Evolutionary conservation across 176 grass and related monocot genomes (phyloP), one percentile per base, ranked within the genome.

Genomic region (Avena insularis): DNA sequence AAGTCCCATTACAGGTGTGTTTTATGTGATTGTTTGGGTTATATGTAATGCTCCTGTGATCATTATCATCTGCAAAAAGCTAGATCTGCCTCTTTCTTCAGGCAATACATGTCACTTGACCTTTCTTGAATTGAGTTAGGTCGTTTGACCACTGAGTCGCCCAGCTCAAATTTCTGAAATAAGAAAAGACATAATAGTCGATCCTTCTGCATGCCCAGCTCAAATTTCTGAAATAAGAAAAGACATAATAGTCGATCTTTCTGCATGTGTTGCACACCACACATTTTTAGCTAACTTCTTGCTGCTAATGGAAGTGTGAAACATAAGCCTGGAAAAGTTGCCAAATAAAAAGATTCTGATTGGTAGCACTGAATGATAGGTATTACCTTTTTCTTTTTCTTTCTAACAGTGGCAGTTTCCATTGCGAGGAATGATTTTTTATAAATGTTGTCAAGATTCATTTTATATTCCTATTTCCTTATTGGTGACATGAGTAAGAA

Each of bases 1-100:
- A 99, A 91, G 92, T 96, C 76, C 97, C 94, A 12, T 91, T 99
- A 73, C 97, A 99, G 97, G 97, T 99, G 70, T 68, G 61, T 29
- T 27, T 50, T 79, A 2, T 48, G 46, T 48, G 46, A 48, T 48
- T 48, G 8, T 88, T 20, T 29, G 58, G 53, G 58, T 75, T 57
- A 67, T 72, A 17, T 85, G 46, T 85, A 58, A 38, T 3, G 7
- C 43, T 75, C 74, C 21, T 47, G 14, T 47, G 21, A 45, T 80
- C 0, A 0, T 40, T 20, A 12, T 43, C 6, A 11, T 45, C 14
- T 10, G 20, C 25, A 60, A 70, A 40, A 74, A 29, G 20, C 60
- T 75, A 48, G 27, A 51, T 20, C 12, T 35, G 21, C 57, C 20
- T 54, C 27, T 79, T 74, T 79, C 20, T 74, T 8, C 5, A 60